phyloP scores from a whole-genome alignment of 352 stramenopile species.

The Phytophthora podocarpi region DNA sequence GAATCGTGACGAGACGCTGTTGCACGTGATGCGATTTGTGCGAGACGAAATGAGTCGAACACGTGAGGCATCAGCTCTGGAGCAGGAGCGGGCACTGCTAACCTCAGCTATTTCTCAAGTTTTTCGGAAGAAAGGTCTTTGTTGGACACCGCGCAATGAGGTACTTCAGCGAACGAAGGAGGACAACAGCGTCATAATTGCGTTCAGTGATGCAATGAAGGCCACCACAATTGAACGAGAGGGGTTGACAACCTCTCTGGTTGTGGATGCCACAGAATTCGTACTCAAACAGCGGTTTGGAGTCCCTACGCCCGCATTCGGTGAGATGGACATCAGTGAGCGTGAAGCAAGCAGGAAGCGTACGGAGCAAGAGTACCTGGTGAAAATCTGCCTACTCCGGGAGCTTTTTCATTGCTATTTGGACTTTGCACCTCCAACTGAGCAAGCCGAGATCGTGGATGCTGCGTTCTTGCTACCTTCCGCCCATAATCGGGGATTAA shows the following conservation, averaged over 20 bases:
- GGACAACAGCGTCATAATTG: constrained; percentile 24
- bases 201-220: constrained; percentile 19
- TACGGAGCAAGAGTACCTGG: constrained; percentile 38
- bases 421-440: constrained; percentile 34
- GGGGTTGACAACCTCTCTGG: constrained; percentile 17
- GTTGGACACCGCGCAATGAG: constrained; percentile 25
- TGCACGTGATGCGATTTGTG: constrained; percentile 71
- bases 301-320: constrained; percentile 10
- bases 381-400: constrained; percentile 52
- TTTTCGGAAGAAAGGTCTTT: constrained; percentile 53
- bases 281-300: constrained; percentile 51
- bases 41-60: constrained; percentile 46
- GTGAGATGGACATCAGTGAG: constrained; percentile 8
- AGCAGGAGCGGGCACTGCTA: constrained; percentile 34
- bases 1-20: constrained; percentile 60
- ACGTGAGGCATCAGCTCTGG: constrained; percentile 20
- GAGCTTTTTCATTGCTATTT: constrained; percentile 57
- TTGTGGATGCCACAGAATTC: constrained; percentile 47
- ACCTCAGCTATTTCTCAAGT: constrained; percentile 46
- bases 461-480: constrained; percentile 53
- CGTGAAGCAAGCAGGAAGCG: constrained; percentile 12
- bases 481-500: constrained; percentile 14
- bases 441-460: constrained; percentile 46
- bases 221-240: not conserved
- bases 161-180: constrained; percentile 17